Evolutionary conservation across 208 protist species (phyloP).

Genomic region (Kentomonas sorsogonicus): DNA sequence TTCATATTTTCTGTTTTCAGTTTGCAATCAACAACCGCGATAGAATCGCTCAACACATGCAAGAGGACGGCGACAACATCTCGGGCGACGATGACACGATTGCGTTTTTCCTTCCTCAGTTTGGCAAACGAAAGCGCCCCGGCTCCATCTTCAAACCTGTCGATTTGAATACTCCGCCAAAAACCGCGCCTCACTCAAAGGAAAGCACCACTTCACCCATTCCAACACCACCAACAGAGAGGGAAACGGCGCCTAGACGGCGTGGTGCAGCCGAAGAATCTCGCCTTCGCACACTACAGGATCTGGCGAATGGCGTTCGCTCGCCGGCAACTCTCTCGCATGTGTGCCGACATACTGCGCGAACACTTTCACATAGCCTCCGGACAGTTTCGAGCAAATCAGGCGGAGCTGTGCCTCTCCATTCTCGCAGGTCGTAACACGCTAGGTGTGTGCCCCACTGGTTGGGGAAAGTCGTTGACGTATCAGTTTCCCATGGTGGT

Average conservation of each 20-base stretch:
- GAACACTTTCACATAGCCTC: conserved; percentile 43
- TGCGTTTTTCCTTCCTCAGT: conserved; percentile 2
- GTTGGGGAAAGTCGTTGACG: conserved; percentile 95
- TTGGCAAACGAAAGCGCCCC: too few species aligned
- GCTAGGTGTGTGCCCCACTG: conserved; percentile 92
- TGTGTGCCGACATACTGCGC: conserved; percentile 50
- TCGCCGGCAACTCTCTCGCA: conserved; percentile 8
- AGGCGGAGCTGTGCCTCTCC: conserved; percentile 72
- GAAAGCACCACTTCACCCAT: too few species aligned
- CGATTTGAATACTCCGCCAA: too few species aligned
- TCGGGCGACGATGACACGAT: not conserved
- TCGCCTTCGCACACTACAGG: too few species aligned
- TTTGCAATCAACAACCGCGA: not conserved
- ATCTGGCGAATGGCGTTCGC: too few species aligned
- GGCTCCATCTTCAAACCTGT: too few species aligned
- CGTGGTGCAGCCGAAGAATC: too few species aligned
- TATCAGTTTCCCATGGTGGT: conserved; percentile 94
- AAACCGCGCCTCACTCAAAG: too few species aligned
- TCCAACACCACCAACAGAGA: too few species aligned
- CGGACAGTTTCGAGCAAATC: conserved; percentile 65
- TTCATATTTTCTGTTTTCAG: not conserved
- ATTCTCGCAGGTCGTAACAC: conserved; percentile 58
- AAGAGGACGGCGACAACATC: not conserved
- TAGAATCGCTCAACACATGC: not conserved
- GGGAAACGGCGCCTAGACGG: too few species aligned